Evolutionary conservation across 2,329 filamentous ascomycete species (phyloP), one percentile per base, ranked within the genome.

Genomic region (Ophiostoma triangulosporum): DNA sequence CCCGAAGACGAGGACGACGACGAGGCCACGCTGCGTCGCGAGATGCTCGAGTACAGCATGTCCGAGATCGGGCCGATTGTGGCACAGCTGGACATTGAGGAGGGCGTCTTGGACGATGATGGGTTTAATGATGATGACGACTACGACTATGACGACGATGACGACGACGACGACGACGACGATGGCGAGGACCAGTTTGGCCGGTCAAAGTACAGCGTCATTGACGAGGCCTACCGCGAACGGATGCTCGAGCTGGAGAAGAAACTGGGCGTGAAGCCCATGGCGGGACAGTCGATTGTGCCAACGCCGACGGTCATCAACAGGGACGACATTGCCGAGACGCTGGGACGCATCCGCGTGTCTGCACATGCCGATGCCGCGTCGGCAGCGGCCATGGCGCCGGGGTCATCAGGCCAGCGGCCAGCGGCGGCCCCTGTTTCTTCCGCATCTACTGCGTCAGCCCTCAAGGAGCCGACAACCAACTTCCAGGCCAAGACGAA

Each of bases 11-110:
- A 98, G 61, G 80, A 84, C 0, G 73, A 78, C 12, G 89, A 95
- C 59, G 91, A 96, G 58, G 86, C 88, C 4, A 77, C 77, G 31
- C 68, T 95, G 24, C 83, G 93, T 6, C 80, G 83, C 54, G 83
- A 96, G 63, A 97, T 98, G 90, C 74, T 97, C 7, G 77, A 86
- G 58, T 98, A 97, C 64, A 84, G 87, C 57, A 75, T 95, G 67
- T 83, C 84, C 45, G 91, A 97, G 66, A 83, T 98, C 54, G 88
- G 89, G 4, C 81, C 88, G 35, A 86, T 98, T 3, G 93, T 98
- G 15, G 93, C 93, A 15, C 89, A 97, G 68, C 77, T 98, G 46
- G 80, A 94, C 55, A 68, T 97, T 2, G 88, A 95, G 57, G 83
- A 90, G 56, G 78, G 74, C 24, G 72, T 73, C n/a, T 70, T 71